phyloP scores from a whole-genome alignment of 768 basidiomycete species.

The Russula compacta region DNA sequence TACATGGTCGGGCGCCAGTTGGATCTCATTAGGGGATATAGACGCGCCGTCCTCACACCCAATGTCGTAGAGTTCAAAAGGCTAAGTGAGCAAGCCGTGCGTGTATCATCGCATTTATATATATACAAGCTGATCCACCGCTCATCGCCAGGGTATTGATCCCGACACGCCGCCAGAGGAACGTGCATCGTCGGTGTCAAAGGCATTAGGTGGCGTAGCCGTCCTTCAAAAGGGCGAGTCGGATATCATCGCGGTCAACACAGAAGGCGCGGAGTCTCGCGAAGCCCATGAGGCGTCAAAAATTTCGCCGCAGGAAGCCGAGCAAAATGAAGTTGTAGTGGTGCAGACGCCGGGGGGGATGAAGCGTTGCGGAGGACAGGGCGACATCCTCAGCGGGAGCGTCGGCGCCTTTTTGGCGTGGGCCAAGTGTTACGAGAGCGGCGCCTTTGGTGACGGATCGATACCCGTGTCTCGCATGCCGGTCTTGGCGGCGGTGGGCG shows the following conservation, averaged over 20 bases:
- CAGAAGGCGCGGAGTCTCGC: constrained; percentile 39
- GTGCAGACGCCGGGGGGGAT: constrained; percentile 70
- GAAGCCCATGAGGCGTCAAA: constrained; percentile 37
- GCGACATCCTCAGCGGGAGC: constrained; percentile 83
- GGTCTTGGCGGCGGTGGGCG: constrained; percentile 76
- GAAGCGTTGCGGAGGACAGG: constrained; percentile 94
- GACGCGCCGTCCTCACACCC: constrained; percentile 83
- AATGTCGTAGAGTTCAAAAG: constrained; percentile 91
- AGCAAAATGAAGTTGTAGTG: constrained; percentile 40
- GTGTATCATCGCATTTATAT: constrained; percentile 20
- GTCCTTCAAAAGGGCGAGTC: constrained; percentile 79
- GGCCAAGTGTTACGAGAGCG: constrained; percentile 88
- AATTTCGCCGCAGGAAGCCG: constrained; percentile 25
- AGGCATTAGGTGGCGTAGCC: constrained; percentile 74
- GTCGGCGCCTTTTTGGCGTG: constrained; percentile 90
- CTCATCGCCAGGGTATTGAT: constrained; percentile 36
- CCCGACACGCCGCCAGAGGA: constrained; percentile 40
- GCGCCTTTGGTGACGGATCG: constrained; percentile 56
- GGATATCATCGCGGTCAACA: constrained; percentile 78
- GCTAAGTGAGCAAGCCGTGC: constrained; percentile 62
- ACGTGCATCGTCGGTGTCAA: constrained; percentile 66
- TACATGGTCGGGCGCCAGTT: constrained; percentile 73
- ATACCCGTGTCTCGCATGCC: constrained; percentile 62
- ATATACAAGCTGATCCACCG: background rate
- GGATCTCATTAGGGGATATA: constrained; percentile 70